Evolutionary conservation across 2,329 filamentous ascomycete species (phyloP).

Genomic region (Cytospora schulzeri): DNA sequence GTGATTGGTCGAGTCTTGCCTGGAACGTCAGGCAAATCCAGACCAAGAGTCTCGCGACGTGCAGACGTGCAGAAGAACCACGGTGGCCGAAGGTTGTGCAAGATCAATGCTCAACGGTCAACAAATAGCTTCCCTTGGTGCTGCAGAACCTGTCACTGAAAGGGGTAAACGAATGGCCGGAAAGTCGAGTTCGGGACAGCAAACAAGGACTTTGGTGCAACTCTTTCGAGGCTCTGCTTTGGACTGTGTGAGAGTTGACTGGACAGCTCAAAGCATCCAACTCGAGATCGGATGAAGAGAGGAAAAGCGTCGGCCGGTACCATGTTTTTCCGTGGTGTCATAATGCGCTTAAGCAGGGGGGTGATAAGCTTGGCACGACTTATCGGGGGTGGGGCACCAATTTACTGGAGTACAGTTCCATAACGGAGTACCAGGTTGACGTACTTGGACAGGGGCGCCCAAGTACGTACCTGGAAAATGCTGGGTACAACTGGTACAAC

Average conservation of each 20-base stretch:
- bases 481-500: neutral
- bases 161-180: slow-evolving; percentile 15
- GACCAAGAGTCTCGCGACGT: slow-evolving; percentile 18
- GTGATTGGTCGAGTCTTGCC: slow-evolving; percentile 25
- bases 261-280: slow-evolving; percentile 2
- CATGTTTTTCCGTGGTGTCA: neutral
- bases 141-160: slow-evolving; percentile 5
- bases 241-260: slow-evolving; percentile 20
- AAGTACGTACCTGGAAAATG: neutral
- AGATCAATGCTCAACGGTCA: neutral
- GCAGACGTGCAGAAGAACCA: slow-evolving; percentile 17
- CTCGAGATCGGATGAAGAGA: neutral
- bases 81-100: slow-evolving; percentile 2
- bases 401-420: neutral
- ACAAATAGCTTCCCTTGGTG: neutral
- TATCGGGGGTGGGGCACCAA: neutral
- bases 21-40: slow-evolving; percentile 17
- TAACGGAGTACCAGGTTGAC: neutral
- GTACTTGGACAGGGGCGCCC: neutral
- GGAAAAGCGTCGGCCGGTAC: neutral
- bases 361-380: neutral
- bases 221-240: slow-evolving; percentile 4
- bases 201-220: slow-evolving; percentile 9
- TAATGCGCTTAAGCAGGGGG: neutral
- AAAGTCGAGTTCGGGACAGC: slow-evolving; percentile 18